Evolutionary conservation across 2,329 filamentous ascomycete species (phyloP), one percentile per base, ranked within the genome.

Genomic region (Coniella vitis): DNA sequence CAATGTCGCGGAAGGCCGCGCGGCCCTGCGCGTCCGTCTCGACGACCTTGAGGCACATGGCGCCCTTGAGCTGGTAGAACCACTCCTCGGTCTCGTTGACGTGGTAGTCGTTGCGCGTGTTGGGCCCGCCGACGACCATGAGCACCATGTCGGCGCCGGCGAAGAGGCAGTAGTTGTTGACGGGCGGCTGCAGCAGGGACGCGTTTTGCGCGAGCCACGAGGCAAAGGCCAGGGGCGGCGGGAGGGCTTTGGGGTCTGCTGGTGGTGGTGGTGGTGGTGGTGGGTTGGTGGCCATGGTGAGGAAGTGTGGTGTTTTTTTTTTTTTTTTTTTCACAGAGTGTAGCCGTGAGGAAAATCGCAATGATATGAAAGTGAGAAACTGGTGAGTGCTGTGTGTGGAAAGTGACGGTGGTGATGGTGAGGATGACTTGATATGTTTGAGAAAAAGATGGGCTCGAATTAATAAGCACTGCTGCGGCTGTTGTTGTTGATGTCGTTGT

Each of bases 151-250:
- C 55, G 13, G 45, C 41, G 47, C 54, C 54, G 38, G 48, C 50
- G 53, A 52, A 57, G 45, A 57, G 53, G 45, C 55, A 57, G 54
- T 56, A 56, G 47, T 57, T 57, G 48, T 57, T 57, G 40, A 57
- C 54, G 5, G 55, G 55, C 1, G 55, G 55, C 48, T 57, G 55
- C 10, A 57, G 50, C 22, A 55, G 52, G 34, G 41, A 39, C 17
- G 44, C 29, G 29, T 56, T 55, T 17, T 48, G 31, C 36, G 42
- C 29, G 20, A 56, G 51, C 54, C 54, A 58, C 4, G 54, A 56
- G 21, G 56, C 55, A 21, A 58, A 58, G 14, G 55, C 55, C 37
- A 58, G 49, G 25, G 56, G 55, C 19, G 51, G 45, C 13, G 56
- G 56, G 34, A 56, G 47, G 39, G 52, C 17, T 32, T n/a, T 21